phyloP scores from a whole-genome alignment of 1,284 basidiomycete genomes.

The Vanrija sp. region DNA sequence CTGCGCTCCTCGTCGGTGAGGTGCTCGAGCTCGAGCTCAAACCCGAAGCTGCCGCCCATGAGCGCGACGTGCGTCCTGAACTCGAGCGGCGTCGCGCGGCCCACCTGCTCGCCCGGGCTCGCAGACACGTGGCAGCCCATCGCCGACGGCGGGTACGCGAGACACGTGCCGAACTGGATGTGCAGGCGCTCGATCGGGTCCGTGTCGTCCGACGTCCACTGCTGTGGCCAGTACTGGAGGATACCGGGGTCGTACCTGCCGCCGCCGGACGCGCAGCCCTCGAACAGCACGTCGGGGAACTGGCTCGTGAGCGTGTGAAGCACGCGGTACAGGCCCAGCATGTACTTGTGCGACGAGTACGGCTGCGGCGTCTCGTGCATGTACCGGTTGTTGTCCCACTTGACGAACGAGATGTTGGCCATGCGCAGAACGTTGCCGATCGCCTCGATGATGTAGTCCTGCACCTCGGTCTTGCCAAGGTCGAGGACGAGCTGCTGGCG shows the following conservation, averaged over 20 bases:
- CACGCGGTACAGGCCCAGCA: conserved; percentile 36
- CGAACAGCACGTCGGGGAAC: conserved; percentile 34
- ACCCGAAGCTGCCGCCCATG: conserved; percentile 38
- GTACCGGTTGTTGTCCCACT: conserved; percentile 40
- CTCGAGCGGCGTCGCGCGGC: conserved; percentile 26
- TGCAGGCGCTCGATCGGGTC: conserved; percentile 30
- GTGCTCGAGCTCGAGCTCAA: conserved; percentile 29
- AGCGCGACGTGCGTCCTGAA: conserved; percentile 42
- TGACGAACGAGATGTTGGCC: conserved; percentile 31
- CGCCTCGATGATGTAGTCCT: conserved; percentile 31
- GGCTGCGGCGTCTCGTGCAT: conserved; percentile 27
- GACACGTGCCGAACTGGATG: conserved; percentile 33
- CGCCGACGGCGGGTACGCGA: conserved; percentile 28
- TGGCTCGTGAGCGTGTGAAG: conserved; percentile 21
- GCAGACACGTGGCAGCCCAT: conserved; percentile 34
- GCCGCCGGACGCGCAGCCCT: conserved; percentile 38
- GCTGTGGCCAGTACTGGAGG: conserved; percentile 30
- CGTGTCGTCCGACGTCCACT: conserved; percentile 38
- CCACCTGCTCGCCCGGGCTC: conserved; percentile 30
- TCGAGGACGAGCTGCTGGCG: conserved; percentile 38
- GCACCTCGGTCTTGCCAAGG: conserved; percentile 24
- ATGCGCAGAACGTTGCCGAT: conserved; percentile 20
- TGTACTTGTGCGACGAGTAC: conserved; percentile 22
- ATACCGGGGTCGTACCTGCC: conserved; percentile 37
- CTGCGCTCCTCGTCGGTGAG: conserved; percentile 20